A percentile compares a stretch with the other conserved stretches of the same genome.
Evolutionary conservation across 306 rosid genomes (phyloP).

Genomic region (Rosa chinensis): DNA sequence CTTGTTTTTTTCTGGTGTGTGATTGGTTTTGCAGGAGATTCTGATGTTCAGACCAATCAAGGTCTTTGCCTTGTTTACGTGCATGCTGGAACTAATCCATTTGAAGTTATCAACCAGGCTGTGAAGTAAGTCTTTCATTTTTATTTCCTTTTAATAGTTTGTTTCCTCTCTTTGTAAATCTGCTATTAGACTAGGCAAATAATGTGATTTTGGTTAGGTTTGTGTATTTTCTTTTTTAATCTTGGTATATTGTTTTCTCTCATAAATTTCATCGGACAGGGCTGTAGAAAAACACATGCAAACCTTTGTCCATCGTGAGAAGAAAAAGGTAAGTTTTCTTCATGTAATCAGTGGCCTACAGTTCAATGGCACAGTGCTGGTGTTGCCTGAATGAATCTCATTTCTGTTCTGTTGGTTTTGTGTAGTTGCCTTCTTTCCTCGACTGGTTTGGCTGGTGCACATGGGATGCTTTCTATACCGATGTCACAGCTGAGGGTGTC

Average conservation of each 20-base stretch:
- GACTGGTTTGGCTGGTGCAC: slow-evolving; percentile 99
- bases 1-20: slow-evolving; percentile 60
- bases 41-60: slow-evolving; percentile 73
- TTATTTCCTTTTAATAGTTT: background rate
- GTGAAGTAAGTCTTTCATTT: slow-evolving; percentile 59
- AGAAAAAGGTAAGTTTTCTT: slow-evolving; percentile 61
- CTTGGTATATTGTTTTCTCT: slow-evolving; percentile 16
- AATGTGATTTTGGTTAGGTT: background rate
- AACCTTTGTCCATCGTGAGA: slow-evolving; percentile 86
- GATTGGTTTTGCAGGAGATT: slow-evolving; percentile 92
- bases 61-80: slow-evolving; percentile 80
- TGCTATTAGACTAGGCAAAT: background rate
- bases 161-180: background rate
- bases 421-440: slow-evolving; percentile 79
- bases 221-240: background rate
- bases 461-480: slow-evolving; percentile 98
- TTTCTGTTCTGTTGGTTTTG: slow-evolving; percentile 28
- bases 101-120: slow-evolving; percentile 84
- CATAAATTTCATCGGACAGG: slow-evolving; percentile 40
- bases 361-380: slow-evolving; percentile 1
- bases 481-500: slow-evolving; percentile 95
- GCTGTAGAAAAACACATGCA: slow-evolving; percentile 81
- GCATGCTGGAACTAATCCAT: slow-evolving; percentile 96
- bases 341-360: background rate
- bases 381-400: slow-evolving; percentile 18